Base-by-base conservation (phyloP, 345 rosid species). In the Boechera retrofracta region DNA sequence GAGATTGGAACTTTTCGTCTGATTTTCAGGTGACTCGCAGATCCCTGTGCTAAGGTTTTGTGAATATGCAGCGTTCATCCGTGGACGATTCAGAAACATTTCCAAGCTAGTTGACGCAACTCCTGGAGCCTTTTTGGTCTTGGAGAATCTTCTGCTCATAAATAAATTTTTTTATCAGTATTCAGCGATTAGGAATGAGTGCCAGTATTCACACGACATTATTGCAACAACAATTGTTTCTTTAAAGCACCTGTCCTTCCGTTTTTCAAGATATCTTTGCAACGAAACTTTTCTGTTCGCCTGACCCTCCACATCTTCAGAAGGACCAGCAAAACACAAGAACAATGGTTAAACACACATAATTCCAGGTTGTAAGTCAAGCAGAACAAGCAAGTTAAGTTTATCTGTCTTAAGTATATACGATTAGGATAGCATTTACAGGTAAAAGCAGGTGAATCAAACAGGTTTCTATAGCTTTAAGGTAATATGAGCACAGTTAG, bases 211-310 rank as follows among this genome's bases (percentile, higher is more conserved):
- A 64, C 68, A 10, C 2, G 38, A 7, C 7, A 32, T 47, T 3
- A 70, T 55, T 29, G 24, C 58, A 16, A 66, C 33, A 52, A 48
- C n/a, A 42, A 48, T 31, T 53, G 67, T 60, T 44, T 64, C 76
- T 73, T 39, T 13, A 24, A 26, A 3, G n/a, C 52, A 93, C 98
- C 98, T 93, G 78, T 90, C 96, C 62, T 89, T 90, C 15, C 86
- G 83, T 87, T 90, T 93, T 60, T 90, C 93, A 11, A 61, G 86
- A 75, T 89, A 93, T 83, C 90, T 87, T 81, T 86, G 93, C 89
- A 89, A 71, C 38, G 82, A 87, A 24, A 82, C 80, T 81, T 86
- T 85, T 73, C 98, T 82, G 84, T 77, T 89, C 24, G 84, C 80
- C 77, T 88, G 97, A 59, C 89, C 91, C 44, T 91, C 97, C 67